These are phyloP conservation scores for Calonectria montana DNA, from an alignment of 2,329 filamentous ascomycete genomes.

Conservation along the genomic window DNA sequence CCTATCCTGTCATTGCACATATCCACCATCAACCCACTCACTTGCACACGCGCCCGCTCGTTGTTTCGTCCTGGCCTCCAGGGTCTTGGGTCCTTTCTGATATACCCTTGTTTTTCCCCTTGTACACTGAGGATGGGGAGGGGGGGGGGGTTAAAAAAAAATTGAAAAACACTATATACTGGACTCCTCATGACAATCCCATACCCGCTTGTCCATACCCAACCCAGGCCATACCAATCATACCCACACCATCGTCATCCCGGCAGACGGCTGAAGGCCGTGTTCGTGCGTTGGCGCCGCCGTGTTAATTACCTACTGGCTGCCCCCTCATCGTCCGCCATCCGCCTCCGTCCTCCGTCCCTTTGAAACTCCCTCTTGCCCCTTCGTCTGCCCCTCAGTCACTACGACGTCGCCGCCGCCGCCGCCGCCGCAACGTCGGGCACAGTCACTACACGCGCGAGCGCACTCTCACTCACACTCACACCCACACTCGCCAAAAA, in stretches of 20 bases:
- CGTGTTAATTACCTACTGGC: conserved; percentile 18
- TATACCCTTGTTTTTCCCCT: conserved; percentile 10
- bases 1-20: conserved; percentile 13
- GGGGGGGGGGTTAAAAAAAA: neutral
- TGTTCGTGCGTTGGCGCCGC: conserved; percentile 24
- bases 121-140: neutral
- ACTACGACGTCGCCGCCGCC: conserved; percentile 39
- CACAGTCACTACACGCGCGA: conserved; percentile 11
- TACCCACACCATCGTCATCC: conserved; percentile 7
- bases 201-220: conserved; percentile 10
- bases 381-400: conserved; percentile 39
- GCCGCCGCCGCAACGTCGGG: conserved; percentile 29
- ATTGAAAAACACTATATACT: conserved; percentile 4
- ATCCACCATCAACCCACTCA: conserved; percentile 28
- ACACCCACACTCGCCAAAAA: conserved; percentile 7
- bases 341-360: conserved; percentile 38
- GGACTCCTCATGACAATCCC: conserved; percentile 10
- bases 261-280: conserved; percentile 20
- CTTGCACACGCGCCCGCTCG: conserved; percentile 8
- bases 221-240: conserved; percentile 4
- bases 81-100: conserved; percentile 8
- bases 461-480: conserved; percentile 5
- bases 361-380: conserved; percentile 36
- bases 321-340: conserved; percentile 36
- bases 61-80: conserved; percentile 9